Percentiles rank a stretch among this genome's conserved stretches.
Evolutionary conservation across 768 basidiomycete genomes (phyloP).

Genomic region (Leccinellum albellum): DNA sequence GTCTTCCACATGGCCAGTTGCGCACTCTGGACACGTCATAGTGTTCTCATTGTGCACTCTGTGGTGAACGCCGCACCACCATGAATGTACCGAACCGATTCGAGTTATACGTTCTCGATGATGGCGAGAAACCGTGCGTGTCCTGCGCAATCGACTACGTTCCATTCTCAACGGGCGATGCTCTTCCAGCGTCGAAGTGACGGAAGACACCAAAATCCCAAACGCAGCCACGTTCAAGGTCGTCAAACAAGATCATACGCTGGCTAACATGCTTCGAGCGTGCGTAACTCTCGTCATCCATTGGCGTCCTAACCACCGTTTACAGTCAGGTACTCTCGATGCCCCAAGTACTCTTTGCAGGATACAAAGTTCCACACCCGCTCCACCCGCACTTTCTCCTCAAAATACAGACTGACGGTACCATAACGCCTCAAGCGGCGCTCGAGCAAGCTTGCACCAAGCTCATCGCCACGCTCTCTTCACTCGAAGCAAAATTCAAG

Average conservation of each 20-base stretch:
- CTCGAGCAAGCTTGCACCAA: slow-evolving; percentile 82
- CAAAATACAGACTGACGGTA: slow-evolving; percentile 94
- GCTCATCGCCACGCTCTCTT: slow-evolving; percentile 67
- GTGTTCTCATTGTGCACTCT: neutral
- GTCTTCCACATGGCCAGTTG: neutral
- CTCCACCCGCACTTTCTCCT: slow-evolving; percentile 91
- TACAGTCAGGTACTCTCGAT: slow-evolving; percentile 84
- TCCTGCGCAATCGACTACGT: neutral
- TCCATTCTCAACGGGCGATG: slow-evolving; percentile 2
- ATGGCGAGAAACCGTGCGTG: slow-evolving; percentile 91
- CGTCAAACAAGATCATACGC: slow-evolving; percentile 94
- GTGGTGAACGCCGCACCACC: slow-evolving; percentile 2
- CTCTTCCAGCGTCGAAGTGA: slow-evolving; percentile 72
- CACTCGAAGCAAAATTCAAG: slow-evolving; percentile 74
- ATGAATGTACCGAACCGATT: slow-evolving; percentile 97
- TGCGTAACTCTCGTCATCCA: slow-evolving; percentile 36
- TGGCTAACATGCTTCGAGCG: slow-evolving; percentile 96
- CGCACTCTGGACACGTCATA: neutral
- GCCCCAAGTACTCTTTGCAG: slow-evolving; percentile 89
- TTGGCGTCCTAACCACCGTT: slow-evolving; percentile 2
- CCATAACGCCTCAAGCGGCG: slow-evolving; percentile 73
- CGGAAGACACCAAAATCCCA: slow-evolving; percentile 95
- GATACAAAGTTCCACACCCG: slow-evolving; percentile 97
- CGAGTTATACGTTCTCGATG: slow-evolving; percentile 87
- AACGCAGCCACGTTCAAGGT: slow-evolving; percentile 95